Evolutionary conservation across 768 basidiomycete genomes (phyloP), one percentile per base, ranked within the genome.

Genomic region (Collybia nuda): DNA sequence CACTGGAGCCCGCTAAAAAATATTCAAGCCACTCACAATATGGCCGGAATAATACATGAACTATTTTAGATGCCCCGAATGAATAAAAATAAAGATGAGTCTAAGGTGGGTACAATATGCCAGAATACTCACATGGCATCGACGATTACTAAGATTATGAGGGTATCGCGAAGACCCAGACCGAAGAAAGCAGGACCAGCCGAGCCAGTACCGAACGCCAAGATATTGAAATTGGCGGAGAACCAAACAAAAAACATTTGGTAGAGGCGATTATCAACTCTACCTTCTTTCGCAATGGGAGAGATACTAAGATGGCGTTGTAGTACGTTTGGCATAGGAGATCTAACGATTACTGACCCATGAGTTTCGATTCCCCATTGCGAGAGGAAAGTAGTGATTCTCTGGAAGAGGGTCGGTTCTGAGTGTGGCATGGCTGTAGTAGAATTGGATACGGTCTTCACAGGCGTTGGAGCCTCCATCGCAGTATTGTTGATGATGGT

Each of bases 201-300:
- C 0, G 81, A 76, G 3, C 85, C 85, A 0, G 81, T 72, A 15
- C 81, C 79, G 53, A 85, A 85, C 67, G 74, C 76, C 15, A 85
- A 68, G 22, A 87, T 77, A 56, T 86, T 86, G 64, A 85, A 76
- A 60, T 85, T 86, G 47, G 80, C 75, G 5, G 86, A 81, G 58
- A 87, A 84, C 86, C 86, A 88, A 3, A 87, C 72, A 58, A 84
- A 84, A 69, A 87, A 87, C 57, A 86, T 65, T 52, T 87, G 84
- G 57, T 79, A 80, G 44, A 80, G 75, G 40, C 79, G 77, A n/a
- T 69, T 76, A 57, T 87, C 85, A 7, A 59, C 73, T 42, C 85
- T 76, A 38, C 79, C 68, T 22, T 76, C 76, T 1, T 63, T 56
- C 0, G 77, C 62, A 1, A 81, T 77, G 3, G 86, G 86, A 17